phyloP scores from a whole-genome alignment of 2,329 filamentous ascomycete genomes.

The Diaporthe vaccinii region DNA sequence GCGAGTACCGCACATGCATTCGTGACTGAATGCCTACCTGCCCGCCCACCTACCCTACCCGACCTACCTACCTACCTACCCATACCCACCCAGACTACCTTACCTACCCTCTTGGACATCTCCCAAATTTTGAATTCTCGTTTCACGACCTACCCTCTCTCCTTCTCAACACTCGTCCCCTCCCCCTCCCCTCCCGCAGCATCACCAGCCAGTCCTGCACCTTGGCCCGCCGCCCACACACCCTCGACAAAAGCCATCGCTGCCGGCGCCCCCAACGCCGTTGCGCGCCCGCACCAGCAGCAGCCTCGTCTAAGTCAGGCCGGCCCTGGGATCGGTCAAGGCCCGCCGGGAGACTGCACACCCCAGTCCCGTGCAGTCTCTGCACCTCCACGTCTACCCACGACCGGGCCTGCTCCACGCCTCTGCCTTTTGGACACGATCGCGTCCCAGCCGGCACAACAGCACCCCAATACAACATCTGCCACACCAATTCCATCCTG shows the following conservation, averaged over 20 bases:
- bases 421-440: constrained; percentile 34
- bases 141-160: constrained; percentile 41
- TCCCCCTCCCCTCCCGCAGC: constrained; percentile 27
- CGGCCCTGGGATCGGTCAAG: constrained; percentile 36
- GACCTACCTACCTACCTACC: constrained; percentile 15
- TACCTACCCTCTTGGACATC: constrained; percentile 32
- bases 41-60: background rate
- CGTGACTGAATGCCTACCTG: constrained; percentile 5
- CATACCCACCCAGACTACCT: background rate
- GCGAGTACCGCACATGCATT: constrained; percentile 6
- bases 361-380: constrained; percentile 42
- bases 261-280: constrained; percentile 22
- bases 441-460: constrained; percentile 43
- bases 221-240: constrained; percentile 22
- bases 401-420: constrained; percentile 40
- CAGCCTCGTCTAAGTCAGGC: constrained; percentile 43
- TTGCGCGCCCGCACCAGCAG: constrained; percentile 35
- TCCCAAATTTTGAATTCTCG: constrained; percentile 42
- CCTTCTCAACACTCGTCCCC: constrained; percentile 38
- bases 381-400: constrained; percentile 42
- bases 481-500: constrained; percentile 46
- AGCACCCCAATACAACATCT: constrained; percentile 45
- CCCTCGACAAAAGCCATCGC: constrained; percentile 24
- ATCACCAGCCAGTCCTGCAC: constrained; percentile 23
- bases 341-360: constrained; percentile 40